Evolutionary conservation across 176 grass and related monocot species (phyloP).

Genomic region (Paspalum vaginatum): DNA sequence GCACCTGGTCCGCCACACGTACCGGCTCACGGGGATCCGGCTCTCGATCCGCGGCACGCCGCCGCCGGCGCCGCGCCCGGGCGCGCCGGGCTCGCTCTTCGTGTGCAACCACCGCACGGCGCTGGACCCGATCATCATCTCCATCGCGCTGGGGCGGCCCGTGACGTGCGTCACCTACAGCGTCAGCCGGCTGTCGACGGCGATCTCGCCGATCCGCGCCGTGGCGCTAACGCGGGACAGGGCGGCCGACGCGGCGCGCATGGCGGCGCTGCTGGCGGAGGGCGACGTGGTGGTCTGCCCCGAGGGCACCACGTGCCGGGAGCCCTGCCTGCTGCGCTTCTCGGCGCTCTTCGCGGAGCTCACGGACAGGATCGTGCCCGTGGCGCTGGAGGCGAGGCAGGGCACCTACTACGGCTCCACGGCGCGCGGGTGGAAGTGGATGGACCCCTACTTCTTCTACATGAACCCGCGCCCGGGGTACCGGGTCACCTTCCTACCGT

Average conservation of each 20-base stretch:
- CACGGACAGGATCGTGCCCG: slow-evolving; percentile 69
- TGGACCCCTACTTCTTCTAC: slow-evolving; percentile 87
- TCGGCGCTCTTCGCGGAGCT: slow-evolving; percentile 78
- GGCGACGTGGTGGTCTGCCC: slow-evolving; percentile 84
- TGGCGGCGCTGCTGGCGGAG: slow-evolving; percentile 56
- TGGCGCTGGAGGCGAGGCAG: slow-evolving; percentile 62
- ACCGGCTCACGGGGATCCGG: slow-evolving; percentile 69
- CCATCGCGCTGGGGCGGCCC: slow-evolving; percentile 62
- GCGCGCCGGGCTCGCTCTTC: slow-evolving; percentile 58
- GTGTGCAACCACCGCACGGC: slow-evolving; percentile 94
- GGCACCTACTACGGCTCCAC: slow-evolving; percentile 62
- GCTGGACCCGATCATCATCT: slow-evolving; percentile 80
- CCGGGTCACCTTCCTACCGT: slow-evolving; percentile 66
- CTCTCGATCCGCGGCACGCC: slow-evolving; percentile 62
- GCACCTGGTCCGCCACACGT: slow-evolving; percentile 63
- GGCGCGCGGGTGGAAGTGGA: slow-evolving; percentile 61
- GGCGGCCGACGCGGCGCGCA: slow-evolving; percentile 48
- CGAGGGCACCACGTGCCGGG: slow-evolving; percentile 91
- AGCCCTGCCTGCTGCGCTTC: slow-evolving; percentile 76
- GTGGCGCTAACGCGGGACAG: slow-evolving; percentile 54
- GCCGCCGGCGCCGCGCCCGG: slow-evolving; percentile 41
- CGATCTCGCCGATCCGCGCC: slow-evolving; percentile 58
- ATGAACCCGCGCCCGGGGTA: slow-evolving; percentile 81
- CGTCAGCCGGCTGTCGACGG: slow-evolving; percentile 60
- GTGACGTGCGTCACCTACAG: slow-evolving; percentile 77